Evolutionary conservation across 768 basidiomycete genomes (phyloP).

Genomic region (Podaxis carcinomalis): DNA sequence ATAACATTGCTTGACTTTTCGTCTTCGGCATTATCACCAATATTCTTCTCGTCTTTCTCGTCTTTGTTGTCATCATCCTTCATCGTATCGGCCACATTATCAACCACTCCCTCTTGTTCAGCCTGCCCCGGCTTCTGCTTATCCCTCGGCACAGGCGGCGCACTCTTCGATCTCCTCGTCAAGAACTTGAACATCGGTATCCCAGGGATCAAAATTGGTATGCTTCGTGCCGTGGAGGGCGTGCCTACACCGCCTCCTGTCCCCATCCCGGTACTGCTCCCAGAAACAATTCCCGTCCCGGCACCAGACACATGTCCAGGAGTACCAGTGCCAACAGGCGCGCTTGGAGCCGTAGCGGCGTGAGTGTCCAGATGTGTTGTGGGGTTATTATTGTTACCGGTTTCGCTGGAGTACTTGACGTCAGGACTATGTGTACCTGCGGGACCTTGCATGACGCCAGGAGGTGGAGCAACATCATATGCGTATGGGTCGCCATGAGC

Average conservation of each 20-base stretch:
- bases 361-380: background rate
- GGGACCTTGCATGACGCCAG: background rate
- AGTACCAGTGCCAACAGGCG: background rate
- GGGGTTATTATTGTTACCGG: background rate
- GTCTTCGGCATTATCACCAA: constrained; percentile 8
- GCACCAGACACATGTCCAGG: background rate
- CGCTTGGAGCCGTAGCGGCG: background rate
- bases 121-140: constrained; percentile 15
- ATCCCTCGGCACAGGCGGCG: constrained; percentile 51
- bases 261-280: too few relatives aligned
- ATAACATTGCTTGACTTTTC: constrained; percentile 18
- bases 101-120: background rate
- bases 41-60: constrained; percentile 3
- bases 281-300: background rate
- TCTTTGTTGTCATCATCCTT: background rate
- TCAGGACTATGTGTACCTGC: background rate
- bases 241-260: background rate
- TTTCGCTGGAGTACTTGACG: background rate
- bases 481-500: constrained; percentile 45
- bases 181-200: constrained; percentile 30
- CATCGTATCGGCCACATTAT: background rate
- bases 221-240: constrained; percentile 8
- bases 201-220: constrained; percentile 18
- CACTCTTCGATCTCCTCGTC: constrained; percentile 42
- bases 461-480: constrained; percentile 25